These are phyloP conservation scores for Plasmodium vivax DNA, from an alignment of 169 alveolate species.

Conservation along the genomic window DNA sequence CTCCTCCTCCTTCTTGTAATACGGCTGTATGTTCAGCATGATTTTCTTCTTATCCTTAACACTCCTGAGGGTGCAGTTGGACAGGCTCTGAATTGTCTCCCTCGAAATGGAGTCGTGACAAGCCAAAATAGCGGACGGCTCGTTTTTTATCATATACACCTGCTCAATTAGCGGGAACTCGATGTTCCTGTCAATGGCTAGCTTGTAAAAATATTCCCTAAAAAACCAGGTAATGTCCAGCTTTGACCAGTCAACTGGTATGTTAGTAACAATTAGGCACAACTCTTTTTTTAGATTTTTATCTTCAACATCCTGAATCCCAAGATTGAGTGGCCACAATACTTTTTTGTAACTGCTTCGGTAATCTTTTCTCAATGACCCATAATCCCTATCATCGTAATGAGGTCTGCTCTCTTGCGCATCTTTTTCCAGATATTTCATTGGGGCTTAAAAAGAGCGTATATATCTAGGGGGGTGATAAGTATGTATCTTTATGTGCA, in stretches of 20 bases:
- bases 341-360: conserved; percentile 25
- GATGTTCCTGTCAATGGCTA: conserved; percentile 43
- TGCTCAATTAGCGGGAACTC: conserved; percentile 49
- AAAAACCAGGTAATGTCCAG: conserved; percentile 52
- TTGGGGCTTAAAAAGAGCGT: background rate
- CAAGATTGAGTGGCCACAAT: conserved; percentile 59
- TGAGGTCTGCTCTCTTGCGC: conserved; percentile 6
- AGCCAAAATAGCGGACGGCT: conserved; percentile 65
- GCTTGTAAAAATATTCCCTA: conserved; percentile 60
- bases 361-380: conserved; percentile 1
- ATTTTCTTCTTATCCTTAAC: conserved; percentile 49
- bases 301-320: conserved; percentile 55
- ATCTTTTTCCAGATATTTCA: conserved; percentile 30
- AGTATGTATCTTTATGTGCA: background rate
- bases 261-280: conserved; percentile 41
- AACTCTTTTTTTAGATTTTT: conserved; percentile 36
- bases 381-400: conserved; percentile 40
- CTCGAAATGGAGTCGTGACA: conserved; percentile 57
- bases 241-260: conserved; percentile 64
- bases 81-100: conserved; percentile 33
- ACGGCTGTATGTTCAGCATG: conserved; percentile 32
- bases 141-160: conserved; percentile 37
- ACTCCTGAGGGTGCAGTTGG: conserved; percentile 21
- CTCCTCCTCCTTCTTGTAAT: conserved; percentile 13
- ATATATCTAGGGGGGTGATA: background rate